Evolutionary conservation across 2,329 filamentous ascomycete species (phyloP).

Genomic region (Cladosporium velox): DNA sequence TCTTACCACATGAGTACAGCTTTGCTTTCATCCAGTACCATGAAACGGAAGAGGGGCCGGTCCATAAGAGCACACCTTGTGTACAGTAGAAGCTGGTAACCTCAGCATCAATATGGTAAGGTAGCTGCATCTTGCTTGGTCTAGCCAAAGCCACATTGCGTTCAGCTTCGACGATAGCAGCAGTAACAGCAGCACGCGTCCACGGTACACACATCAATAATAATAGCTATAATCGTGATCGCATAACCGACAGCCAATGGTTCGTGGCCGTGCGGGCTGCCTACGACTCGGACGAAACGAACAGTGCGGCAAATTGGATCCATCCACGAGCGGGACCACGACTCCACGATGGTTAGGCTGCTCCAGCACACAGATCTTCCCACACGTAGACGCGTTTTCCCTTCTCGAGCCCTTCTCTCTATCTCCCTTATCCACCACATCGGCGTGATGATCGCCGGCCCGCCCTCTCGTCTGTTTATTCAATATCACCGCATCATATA

Average conservation of each 20-base stretch:
- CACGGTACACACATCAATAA: background rate
- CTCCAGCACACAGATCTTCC: slow-evolving; percentile 9
- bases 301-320: slow-evolving; percentile 8
- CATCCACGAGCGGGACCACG: slow-evolving; percentile 7
- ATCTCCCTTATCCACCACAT: slow-evolving; percentile 5
- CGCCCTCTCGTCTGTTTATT: slow-evolving; percentile 11
- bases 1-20: background rate
- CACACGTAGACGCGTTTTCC: background rate
- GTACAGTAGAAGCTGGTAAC: background rate
- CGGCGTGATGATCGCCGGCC: slow-evolving; percentile 2
- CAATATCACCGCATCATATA: background rate
- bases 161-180: background rate
- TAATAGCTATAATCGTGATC: slow-evolving; percentile 2
- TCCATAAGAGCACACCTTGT: background rate
- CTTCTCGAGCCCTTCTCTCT: slow-evolving; percentile 1
- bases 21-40: background rate
- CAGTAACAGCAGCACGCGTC: background rate
- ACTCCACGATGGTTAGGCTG: background rate
- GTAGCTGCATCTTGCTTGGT: background rate
- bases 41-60: background rate
- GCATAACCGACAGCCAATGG: slow-evolving; percentile 1
- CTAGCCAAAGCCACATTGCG: slow-evolving; percentile 1
- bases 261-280: background rate
- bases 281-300: background rate
- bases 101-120: background rate